Percentiles rank a stretch among this genome's conserved stretches.
Conservation (phyloP, 1,139 yeast genomes). For the Nakaseomyces sp. region DNA sequence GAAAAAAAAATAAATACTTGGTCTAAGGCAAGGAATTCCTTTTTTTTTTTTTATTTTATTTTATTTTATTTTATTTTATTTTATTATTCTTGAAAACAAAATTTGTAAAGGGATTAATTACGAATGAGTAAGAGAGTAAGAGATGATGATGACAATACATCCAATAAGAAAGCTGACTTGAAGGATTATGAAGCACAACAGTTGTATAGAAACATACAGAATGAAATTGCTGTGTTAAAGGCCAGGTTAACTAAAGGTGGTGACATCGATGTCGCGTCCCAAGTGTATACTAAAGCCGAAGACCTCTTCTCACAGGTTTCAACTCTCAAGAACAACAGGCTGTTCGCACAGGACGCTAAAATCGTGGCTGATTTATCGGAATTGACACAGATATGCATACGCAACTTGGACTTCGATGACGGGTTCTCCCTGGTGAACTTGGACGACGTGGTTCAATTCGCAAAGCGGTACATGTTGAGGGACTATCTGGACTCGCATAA, state of each 20-base stretch:
- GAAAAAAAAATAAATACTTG: too few species aligned
- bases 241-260: slow-evolving; percentile 18
- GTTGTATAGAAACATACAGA: slow-evolving; percentile 1
- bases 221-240: background rate
- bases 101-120: too few species aligned
- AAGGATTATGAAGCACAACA: slow-evolving; percentile 1
- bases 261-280: slow-evolving; percentile 34
- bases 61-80: too few species aligned
- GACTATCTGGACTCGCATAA: slow-evolving; percentile 22
- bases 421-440: slow-evolving; percentile 42
- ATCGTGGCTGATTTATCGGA: slow-evolving; percentile 38
- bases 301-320: slow-evolving; percentile 32
- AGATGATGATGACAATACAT: too few species aligned
- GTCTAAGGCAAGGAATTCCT: too few species aligned
- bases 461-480: slow-evolving; percentile 35
- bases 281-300: slow-evolving; percentile 33
- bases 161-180: too few species aligned
- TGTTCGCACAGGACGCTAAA: slow-evolving; percentile 41
- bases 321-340: slow-evolving; percentile 31
- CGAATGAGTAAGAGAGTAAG: too few species aligned
- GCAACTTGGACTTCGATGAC: slow-evolving; percentile 49
- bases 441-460: slow-evolving; percentile 38
- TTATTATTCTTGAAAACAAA: too few species aligned
- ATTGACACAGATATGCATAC: slow-evolving; percentile 46
- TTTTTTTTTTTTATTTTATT: too few species aligned